A percentile compares a stretch with the other conserved stretches of the same genome.
Evolutionary conservation across 2,329 filamentous ascomycete genomes (phyloP).

Genomic region (Arachnomyces sp.): DNA sequence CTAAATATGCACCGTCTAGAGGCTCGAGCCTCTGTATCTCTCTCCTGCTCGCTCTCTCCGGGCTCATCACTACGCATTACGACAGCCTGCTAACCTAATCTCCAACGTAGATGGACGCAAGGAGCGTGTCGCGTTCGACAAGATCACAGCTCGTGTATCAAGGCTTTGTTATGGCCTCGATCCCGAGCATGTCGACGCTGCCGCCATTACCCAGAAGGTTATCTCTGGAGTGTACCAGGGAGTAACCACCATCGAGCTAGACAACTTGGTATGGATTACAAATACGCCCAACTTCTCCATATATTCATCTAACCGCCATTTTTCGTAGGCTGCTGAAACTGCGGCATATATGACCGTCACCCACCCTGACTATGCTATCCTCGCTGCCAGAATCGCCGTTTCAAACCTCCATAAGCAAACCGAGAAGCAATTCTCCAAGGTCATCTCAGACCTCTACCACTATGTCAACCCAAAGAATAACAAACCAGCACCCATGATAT

Average conservation of each 20-base stretch:
- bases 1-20: not conserved
- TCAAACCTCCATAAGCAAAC: slow-evolving; percentile 99
- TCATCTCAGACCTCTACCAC: slow-evolving; percentile 86
- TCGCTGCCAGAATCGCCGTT: slow-evolving; percentile 94
- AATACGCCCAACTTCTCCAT: slow-evolving; percentile 7
- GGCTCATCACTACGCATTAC: slow-evolving; percentile 13
- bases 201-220: slow-evolving; percentile 97
- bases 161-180: slow-evolving; percentile 96
- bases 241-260: slow-evolving; percentile 90
- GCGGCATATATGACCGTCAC: slow-evolving; percentile 99
- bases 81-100: slow-evolving; percentile 15
- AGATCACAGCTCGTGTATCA: slow-evolving; percentile 98
- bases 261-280: slow-evolving; percentile 74
- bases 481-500: slow-evolving; percentile 85
- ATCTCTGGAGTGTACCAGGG: slow-evolving; percentile 99
- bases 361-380: slow-evolving; percentile 96
- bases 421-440: slow-evolving; percentile 98
- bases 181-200: slow-evolving; percentile 89
- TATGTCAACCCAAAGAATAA: slow-evolving; percentile 93
- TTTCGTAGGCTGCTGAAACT: slow-evolving; percentile 80
- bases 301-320: slow-evolving; percentile 7
- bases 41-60: slow-evolving; percentile 1
- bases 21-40: not conserved
- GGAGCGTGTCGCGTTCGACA: slow-evolving; percentile 99
- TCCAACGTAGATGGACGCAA: slow-evolving; percentile 77